A percentile compares a stretch with the other conserved stretches of the same genome.
These are phyloP conservation scores for Claviceps humidiphila DNA, from an alignment of 2,329 filamentous ascomycete species.

Conservation along the genomic window DNA sequence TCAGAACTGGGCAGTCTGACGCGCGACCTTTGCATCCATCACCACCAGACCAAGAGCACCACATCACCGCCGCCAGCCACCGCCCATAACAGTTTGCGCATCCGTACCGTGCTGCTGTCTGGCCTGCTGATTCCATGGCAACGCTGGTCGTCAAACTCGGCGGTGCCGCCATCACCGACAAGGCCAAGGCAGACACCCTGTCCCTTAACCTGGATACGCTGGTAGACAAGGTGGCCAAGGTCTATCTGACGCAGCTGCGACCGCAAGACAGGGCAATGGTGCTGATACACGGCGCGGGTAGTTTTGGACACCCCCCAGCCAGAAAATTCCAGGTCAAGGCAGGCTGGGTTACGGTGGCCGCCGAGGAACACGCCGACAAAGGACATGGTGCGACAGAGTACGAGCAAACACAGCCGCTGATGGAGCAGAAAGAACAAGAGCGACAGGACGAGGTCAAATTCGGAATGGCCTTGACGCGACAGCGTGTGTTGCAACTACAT, in stretches of 20 bases:
- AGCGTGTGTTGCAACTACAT: slow-evolving; percentile 1
- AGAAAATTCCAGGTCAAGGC: slow-evolving; percentile 1
- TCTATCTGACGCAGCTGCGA: background rate
- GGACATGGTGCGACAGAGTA: background rate
- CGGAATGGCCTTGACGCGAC: slow-evolving; percentile 3
- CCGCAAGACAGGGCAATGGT: background rate
- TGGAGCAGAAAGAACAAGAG: background rate
- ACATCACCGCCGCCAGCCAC: no score
- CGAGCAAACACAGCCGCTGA: background rate
- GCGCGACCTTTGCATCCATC: no score
- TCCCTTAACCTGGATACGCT: background rate
- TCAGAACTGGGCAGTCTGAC: no score
- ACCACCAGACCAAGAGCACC: no score
- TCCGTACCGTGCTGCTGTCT: background rate
- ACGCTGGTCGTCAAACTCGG: slow-evolving; percentile 3
- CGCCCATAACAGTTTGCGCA: no score
- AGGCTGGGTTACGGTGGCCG: background rate
- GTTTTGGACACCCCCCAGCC: slow-evolving; percentile 3
- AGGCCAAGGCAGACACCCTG: slow-evolving; percentile 1
- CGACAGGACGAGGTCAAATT: background rate
- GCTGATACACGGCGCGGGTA: slow-evolving; percentile 3
- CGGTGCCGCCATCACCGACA: slow-evolving; percentile 4
- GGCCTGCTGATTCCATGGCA: background rate
- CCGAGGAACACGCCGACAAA: background rate
- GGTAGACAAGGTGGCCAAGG: background rate